Evolutionary conservation across 805 yeast genomes (phyloP).

Genomic region (Kodamaea kaohsiungensis): DNA sequence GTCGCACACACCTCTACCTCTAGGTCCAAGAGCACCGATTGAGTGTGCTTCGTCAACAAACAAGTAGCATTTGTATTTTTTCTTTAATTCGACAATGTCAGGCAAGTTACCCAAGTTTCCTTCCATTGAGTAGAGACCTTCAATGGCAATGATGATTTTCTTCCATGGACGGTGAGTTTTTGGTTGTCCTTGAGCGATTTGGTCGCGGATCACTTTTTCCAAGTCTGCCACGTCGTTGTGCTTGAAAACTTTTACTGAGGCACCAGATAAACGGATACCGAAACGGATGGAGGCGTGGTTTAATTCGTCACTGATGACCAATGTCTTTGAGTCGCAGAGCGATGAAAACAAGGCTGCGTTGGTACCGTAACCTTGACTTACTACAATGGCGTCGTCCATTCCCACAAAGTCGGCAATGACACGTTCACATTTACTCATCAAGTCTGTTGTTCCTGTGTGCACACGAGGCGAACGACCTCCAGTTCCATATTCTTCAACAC

Average conservation of each 20-base stretch:
- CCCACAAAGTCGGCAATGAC: constrained; percentile 85
- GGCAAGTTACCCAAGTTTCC: constrained; percentile 90
- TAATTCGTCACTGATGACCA: constrained; percentile 90
- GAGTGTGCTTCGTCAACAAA: constrained; percentile 98
- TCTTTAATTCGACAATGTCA: constrained; percentile 64
- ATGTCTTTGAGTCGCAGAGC: constrained; percentile 80
- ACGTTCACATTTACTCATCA: constrained; percentile 73
- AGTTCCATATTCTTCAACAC: constrained; percentile 71
- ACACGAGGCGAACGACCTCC: constrained; percentile 78
- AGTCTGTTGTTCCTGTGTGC: constrained; percentile 70
- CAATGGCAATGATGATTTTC: constrained; percentile 80
- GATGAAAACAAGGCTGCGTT: constrained; percentile 86
- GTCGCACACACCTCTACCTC: constrained; percentile 94
- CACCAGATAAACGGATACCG: constrained; percentile 91
- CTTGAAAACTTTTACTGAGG: constrained; percentile 85
- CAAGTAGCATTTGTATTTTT: constrained; percentile 84
- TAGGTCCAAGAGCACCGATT: constrained; percentile 96
- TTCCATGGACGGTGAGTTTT: constrained; percentile 96
- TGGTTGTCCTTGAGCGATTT: constrained; percentile 92
- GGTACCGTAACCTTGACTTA: constrained; percentile 95
- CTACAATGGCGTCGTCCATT: constrained; percentile 81
- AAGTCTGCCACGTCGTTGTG: constrained; percentile 86
- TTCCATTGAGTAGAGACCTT: constrained; percentile 91
- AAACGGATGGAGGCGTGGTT: constrained; percentile 96
- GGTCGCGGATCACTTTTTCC: constrained; percentile 76